A percentile compares a stretch with the other conserved stretches of the same genome.
These are phyloP conservation scores for Cercospora canescens DNA, from an alignment of 2,329 filamentous ascomycete species.

Conservation along the genomic window DNA sequence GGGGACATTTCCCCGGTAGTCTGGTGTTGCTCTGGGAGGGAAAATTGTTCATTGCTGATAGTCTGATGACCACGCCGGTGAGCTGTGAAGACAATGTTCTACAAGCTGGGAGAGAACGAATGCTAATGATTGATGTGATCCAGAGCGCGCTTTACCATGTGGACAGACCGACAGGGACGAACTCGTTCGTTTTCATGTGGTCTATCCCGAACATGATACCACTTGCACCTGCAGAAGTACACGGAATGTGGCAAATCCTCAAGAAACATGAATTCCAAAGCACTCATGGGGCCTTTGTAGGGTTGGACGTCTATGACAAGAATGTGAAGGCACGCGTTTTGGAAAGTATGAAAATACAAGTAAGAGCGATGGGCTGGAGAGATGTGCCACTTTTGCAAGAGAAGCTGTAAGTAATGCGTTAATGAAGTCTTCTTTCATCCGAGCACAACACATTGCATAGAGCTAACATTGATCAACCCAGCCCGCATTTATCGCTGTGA, in stretches of 20 bases:
- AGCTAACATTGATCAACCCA: background rate
- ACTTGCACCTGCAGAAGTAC: constrained; percentile 62
- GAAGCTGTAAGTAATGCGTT: constrained; percentile 9
- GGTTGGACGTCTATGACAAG: constrained; percentile 58
- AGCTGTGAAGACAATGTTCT: constrained; percentile 21
- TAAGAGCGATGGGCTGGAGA: constrained; percentile 39
- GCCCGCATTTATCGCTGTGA: background rate
- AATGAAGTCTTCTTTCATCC: too few relatives aligned
- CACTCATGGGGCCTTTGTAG: constrained; percentile 68
- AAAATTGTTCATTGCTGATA: constrained; percentile 74
- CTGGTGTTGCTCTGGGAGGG: constrained; percentile 63
- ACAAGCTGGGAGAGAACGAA: background rate
- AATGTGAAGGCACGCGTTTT: constrained; percentile 65
- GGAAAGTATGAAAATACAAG: constrained; percentile 76
- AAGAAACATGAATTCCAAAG: constrained; percentile 62
- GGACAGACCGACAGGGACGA: constrained; percentile 46
- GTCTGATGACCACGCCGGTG: constrained; percentile 68
- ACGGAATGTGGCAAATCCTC: constrained; percentile 69
- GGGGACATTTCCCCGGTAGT: constrained; percentile 79
- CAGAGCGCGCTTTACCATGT: constrained; percentile 41
- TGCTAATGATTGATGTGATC: background rate
- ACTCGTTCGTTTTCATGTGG: constrained; percentile 71
- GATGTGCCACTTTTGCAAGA: constrained; percentile 30
- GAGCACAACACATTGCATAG: too few relatives aligned
- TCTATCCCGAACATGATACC: constrained; percentile 75